These are phyloP conservation scores for Pythium volutum DNA, from an alignment of 352 stramenopile species.

Conservation along the genomic window DNA sequence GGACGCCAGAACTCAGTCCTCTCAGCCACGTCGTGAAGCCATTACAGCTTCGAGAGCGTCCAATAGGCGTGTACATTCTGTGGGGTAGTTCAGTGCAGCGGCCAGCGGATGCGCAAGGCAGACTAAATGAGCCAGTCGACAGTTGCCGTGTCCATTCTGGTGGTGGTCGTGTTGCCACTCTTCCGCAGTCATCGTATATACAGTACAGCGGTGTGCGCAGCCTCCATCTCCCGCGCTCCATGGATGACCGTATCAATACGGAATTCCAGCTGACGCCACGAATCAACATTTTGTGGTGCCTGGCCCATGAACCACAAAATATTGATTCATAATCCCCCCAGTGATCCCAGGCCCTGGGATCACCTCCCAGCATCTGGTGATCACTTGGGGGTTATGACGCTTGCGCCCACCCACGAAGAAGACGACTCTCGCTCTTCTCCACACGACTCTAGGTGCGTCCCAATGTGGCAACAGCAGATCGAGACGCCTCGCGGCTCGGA, in stretches of 20 bases:
- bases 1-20: constrained; percentile 5
- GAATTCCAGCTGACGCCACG: not conserved
- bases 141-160: not conserved
- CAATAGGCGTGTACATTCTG: not conserved
- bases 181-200: too few relatives aligned
- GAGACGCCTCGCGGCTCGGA: too few relatives aligned
- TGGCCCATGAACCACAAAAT: too few relatives aligned
- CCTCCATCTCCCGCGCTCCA: not conserved
- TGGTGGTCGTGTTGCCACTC: too few relatives aligned
- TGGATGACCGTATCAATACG: constrained; percentile 3
- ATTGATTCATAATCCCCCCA: too few relatives aligned
- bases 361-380: not conserved
- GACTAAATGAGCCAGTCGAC: not conserved
- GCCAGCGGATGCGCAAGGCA: not conserved
- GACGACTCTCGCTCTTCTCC: not conserved
- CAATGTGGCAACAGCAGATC: not conserved
- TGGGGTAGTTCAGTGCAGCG: too few relatives aligned
- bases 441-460: not conserved
- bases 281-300: not conserved
- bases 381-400: not conserved
- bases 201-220: too few relatives aligned
- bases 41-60: constrained; percentile 10
- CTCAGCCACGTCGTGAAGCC: constrained; percentile 3
- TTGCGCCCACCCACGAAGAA: not conserved
- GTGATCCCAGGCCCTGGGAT: not conserved